These are phyloP conservation scores for Cercospora sesami DNA, from an alignment of 2,329 filamentous ascomycete genomes.

Conservation along the genomic window DNA sequence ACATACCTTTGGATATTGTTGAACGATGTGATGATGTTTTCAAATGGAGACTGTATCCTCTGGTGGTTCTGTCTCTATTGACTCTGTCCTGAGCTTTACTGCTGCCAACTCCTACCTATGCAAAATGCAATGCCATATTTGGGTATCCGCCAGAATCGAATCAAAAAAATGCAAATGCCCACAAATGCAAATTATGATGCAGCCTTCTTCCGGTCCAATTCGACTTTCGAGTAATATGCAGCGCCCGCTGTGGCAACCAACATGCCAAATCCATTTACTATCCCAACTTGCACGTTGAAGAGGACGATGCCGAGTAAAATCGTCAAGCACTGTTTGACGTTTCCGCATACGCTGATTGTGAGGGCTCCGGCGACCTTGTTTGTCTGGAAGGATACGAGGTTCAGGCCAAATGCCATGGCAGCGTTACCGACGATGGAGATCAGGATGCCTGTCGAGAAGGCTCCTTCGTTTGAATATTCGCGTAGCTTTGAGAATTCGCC, in stretches of 20 bases:
- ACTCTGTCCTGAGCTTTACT: background rate
- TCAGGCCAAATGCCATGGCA: slow-evolving; percentile 39
- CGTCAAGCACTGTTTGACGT: slow-evolving; percentile 43
- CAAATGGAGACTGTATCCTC: background rate
- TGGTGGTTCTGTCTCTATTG: background rate
- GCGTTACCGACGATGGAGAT: slow-evolving; percentile 38
- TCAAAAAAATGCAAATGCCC: background rate
- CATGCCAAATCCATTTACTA: slow-evolving; percentile 56
- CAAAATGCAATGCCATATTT: background rate
- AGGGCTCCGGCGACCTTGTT: slow-evolving; percentile 44
- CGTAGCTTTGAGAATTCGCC: slow-evolving; percentile 43
- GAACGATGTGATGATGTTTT: background rate
- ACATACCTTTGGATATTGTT: background rate
- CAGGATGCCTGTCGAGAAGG: slow-evolving; percentile 29
- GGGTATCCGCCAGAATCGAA: background rate
- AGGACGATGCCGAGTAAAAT: slow-evolving; percentile 42
- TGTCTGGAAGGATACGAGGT: slow-evolving; percentile 42
- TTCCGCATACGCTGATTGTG: slow-evolving; percentile 41
- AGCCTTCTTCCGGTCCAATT: slow-evolving; percentile 52
- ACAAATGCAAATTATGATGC: slow-evolving; percentile 3
- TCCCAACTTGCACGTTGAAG: slow-evolving; percentile 39
- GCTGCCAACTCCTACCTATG: background rate
- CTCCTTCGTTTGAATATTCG: slow-evolving; percentile 24
- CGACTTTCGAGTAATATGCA: slow-evolving; percentile 60
- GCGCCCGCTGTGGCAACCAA: slow-evolving; percentile 57